Conservation (phyloP, 495 filamentous ascomycete species). For the Astrocystis sublimbata region DNA sequence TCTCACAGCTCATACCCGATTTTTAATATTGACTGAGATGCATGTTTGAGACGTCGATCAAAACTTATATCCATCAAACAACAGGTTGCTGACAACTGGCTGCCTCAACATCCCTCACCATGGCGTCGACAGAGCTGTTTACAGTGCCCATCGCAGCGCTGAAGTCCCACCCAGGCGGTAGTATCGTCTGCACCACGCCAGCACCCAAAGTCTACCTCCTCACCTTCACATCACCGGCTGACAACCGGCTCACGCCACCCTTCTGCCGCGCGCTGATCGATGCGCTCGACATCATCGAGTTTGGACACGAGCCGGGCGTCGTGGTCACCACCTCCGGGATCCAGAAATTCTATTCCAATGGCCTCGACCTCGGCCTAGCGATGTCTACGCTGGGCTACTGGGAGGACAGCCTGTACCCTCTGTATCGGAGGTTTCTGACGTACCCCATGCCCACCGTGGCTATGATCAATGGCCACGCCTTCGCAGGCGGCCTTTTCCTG, state of each 20-base stretch:
- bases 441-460: constrained; percentile 84
- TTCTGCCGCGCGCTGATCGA: constrained; percentile 66
- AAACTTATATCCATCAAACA: not conserved
- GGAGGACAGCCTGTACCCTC: constrained; percentile 55
- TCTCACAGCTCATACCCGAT: not conserved
- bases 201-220: constrained; percentile 65
- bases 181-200: constrained; percentile 55
- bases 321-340: constrained; percentile 75
- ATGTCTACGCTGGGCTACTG: constrained; percentile 53
- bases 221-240: constrained; percentile 66
- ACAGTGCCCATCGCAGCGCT: constrained; percentile 40
- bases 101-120: not conserved
- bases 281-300: constrained; percentile 72
- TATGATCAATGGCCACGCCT: constrained; percentile 77
- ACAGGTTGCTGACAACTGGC: not conserved
- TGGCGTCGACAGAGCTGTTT: constrained; percentile 36
- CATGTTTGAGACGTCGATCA: no score
- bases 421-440: constrained; percentile 63
- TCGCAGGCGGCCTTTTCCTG: constrained; percentile 77
- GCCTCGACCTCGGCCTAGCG: constrained; percentile 66
- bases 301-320: constrained; percentile 61
- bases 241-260: constrained; percentile 70
- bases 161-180: constrained; percentile 31
- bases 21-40: not conserved
- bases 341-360: constrained; percentile 80